Percentiles rank a stretch among this genome's conserved stretches.
These are phyloP conservation scores for Perkinsus marinus DNA, from an alignment of 169 alveolate genomes.

Conservation along the genomic window DNA sequence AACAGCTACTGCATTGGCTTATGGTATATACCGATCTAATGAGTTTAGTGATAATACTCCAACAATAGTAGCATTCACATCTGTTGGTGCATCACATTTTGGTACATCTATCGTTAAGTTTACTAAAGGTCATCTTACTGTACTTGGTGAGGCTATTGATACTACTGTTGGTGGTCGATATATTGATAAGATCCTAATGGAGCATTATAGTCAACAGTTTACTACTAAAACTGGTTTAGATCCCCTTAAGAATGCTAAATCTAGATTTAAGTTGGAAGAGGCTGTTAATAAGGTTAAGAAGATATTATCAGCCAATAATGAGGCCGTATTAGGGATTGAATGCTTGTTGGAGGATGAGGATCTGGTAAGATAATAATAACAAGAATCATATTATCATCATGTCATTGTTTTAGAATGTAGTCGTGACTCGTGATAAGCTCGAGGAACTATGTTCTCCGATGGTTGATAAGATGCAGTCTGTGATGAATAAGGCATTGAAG, in stretches of 20 bases:
- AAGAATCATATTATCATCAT: not conserved
- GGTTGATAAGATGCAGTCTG: conserved; percentile 44
- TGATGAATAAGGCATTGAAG: conserved; percentile 36
- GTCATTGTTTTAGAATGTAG: conserved; percentile 6
- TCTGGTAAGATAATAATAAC: conserved; percentile 26
- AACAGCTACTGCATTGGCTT: conserved; percentile 89
- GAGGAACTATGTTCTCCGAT: conserved; percentile 65
- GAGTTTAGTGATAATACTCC: conserved; percentile 73
- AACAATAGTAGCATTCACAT: conserved; percentile 82
- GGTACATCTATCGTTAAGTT: conserved; percentile 74
- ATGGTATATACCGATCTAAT: conserved; percentile 85
- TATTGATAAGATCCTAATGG: conserved; percentile 74
- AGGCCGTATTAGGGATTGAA: conserved; percentile 77
- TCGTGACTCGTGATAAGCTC: conserved; percentile 71
- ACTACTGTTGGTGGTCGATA: conserved; percentile 88
- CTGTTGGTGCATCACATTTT: conserved; percentile 82
- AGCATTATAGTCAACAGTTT: conserved; percentile 69
- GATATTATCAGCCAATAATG: conserved; percentile 86
- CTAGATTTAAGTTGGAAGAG: conserved; percentile 83
- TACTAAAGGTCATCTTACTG: conserved; percentile 63
- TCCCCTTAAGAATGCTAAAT: conserved; percentile 69
- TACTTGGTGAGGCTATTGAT: conserved; percentile 76
- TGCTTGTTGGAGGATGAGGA: conserved; percentile 90
- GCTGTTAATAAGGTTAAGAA: conserved; percentile 83
- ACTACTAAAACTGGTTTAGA: conserved; percentile 63